A percentile compares a stretch with the other conserved stretches of the same genome.
Evolutionary conservation across 768 basidiomycete species (phyloP).

Genomic region (Dacryopinax primogenitus): DNA sequence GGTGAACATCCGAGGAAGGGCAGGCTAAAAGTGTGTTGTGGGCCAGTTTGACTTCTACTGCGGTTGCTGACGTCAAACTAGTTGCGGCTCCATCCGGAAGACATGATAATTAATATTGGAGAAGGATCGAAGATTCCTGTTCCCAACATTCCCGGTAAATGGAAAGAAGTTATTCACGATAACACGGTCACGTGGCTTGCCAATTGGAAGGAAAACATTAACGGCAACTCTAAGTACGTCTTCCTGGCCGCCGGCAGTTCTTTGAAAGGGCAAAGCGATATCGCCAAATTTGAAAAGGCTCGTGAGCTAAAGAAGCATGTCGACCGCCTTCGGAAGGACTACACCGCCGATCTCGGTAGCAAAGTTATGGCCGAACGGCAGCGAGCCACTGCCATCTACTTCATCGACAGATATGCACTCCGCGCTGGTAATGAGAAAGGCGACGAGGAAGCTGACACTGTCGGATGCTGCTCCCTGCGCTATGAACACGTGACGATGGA

Average conservation of each 20-base stretch:
- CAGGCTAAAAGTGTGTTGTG: conserved; percentile 58
- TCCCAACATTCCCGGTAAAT: conserved; percentile 86
- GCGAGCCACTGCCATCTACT: conserved; percentile 97
- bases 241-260: conserved; percentile 96
- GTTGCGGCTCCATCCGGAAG: conserved; percentile 83
- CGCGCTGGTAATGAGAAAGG: conserved; percentile 99
- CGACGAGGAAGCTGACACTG: conserved; percentile 97
- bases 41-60: neutral
- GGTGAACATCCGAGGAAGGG: conserved; percentile 99
- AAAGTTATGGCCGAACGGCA: conserved; percentile 93
- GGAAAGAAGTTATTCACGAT: conserved; percentile 81
- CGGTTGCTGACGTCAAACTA: conserved; percentile 23
- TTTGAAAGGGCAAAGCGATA: conserved; percentile 95
- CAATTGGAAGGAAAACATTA: conserved; percentile 98
- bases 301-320: conserved; percentile 87
- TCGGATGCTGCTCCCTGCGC: conserved; percentile 94
- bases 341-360: conserved; percentile 65
- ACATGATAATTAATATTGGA: conserved; percentile 92
- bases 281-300: conserved; percentile 96
- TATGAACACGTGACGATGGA: conserved; percentile 93
- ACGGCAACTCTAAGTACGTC: conserved; percentile 90
- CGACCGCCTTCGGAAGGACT: conserved; percentile 80
- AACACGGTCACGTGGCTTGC: conserved; percentile 98
- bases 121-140: conserved; percentile 55
- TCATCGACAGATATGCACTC: conserved; percentile 92